Base-by-base conservation (phyloP, 163 green algal genomes). In the Chlorella variabilis region DNA sequence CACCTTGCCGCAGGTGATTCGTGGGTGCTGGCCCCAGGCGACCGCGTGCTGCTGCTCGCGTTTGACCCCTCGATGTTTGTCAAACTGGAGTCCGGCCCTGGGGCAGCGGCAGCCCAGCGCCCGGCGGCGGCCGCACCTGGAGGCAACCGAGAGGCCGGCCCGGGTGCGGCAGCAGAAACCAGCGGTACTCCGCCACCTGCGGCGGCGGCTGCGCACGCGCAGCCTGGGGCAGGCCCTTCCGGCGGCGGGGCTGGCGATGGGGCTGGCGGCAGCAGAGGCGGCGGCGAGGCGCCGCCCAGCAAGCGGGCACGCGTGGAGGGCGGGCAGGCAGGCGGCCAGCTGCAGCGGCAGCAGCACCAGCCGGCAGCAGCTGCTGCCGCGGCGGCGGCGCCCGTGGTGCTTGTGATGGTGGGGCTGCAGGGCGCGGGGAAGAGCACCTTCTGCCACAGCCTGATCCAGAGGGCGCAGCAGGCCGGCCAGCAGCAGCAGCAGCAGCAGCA, bases 391-490 rank as follows among this genome's bases (percentile, higher is more conserved):
- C 76, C 71, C 31, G 78, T 89, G 31, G 33, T 90, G 49, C 66
- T 90, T n/a, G 58, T 90, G 17, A 27, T 92, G 36, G 62, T 85
- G 45, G 86, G 88, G 2, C 15, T 80, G 2, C 81, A 82, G 9
- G 83, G 83, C 20, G 63, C 79, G 51, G 90, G 90, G 62, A 94
- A 94, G 79, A 91, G 83, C 78, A 94, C 88, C 0, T 91, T 92
- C 41, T 74, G 78, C 59, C n/a, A 75, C 0, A 23, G 33, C 2
- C 86, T 94, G 17, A 69, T 81, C 1, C 21, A 59, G 33, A 4
- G 59, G 2, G 48, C 48, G 2, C 70, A 66, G 68, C 42, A 59
- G 42, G n/a, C 65, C 3, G 65, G 59, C 5, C 59, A 71, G 48
- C 70, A 77, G 70, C 31, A n/a, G 42, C 23, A 36, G 27, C 67